Evolutionary conservation across 2,329 filamentous ascomycete species (phyloP).

Genomic region (Geosmithia flava): DNA sequence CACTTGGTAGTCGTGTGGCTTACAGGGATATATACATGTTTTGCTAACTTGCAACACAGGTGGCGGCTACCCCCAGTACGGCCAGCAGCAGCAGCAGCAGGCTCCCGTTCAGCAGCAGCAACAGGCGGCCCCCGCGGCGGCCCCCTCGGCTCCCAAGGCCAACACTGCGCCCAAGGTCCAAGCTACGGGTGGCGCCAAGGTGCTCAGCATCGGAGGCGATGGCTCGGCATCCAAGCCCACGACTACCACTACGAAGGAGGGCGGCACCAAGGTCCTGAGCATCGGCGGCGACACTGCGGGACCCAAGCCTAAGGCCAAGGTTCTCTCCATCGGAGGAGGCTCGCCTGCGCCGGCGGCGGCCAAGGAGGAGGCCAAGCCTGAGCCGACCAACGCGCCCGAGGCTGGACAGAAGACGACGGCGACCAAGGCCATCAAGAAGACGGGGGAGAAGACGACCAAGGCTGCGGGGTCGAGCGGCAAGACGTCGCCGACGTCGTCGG

Average conservation of each 20-base stretch:
- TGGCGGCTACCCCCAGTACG: conserved; percentile 41
- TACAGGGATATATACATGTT: not conserved
- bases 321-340: conserved; percentile 27
- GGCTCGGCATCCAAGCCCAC: conserved; percentile 35
- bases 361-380: conserved; percentile 37
- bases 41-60: conserved; percentile 15
- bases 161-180: conserved; percentile 23
- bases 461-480: conserved; percentile 40
- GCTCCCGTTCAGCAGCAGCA: conserved; percentile 20
- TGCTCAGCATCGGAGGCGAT: conserved; percentile 54
- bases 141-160: conserved; percentile 22
- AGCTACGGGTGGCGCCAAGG: conserved; percentile 47
- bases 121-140: conserved; percentile 26
- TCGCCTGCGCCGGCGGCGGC: conserved; percentile 21
- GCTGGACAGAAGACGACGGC: conserved; percentile 77
- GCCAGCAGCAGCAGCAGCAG: conserved; percentile 34
- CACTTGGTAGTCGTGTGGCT: not conserved
- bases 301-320: conserved; percentile 40
- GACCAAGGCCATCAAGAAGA: conserved; percentile 84
- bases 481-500: conserved; percentile 76
- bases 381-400: conserved; percentile 39
- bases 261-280: conserved; percentile 52
- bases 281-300: conserved; percentile 49
- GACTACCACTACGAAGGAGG: conserved; percentile 40
- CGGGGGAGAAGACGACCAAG: conserved; percentile 49